Conservation (phyloP, 208 protist species). For the Wallacemonas rigidus region DNA sequence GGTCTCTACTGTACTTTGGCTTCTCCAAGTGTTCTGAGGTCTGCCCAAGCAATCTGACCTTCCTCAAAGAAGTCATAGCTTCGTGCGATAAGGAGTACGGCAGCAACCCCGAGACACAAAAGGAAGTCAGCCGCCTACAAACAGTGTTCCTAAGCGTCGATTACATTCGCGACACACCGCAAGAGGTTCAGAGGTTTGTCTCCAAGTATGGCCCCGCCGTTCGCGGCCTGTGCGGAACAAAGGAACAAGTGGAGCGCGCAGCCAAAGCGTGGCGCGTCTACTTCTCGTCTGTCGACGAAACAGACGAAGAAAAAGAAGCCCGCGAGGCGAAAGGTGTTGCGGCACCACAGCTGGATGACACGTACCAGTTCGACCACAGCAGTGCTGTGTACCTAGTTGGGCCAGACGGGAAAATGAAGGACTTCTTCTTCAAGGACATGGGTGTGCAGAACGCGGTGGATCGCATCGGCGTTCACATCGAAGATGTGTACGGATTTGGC, state of each 20-base stretch:
- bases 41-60: slow-evolving; percentile 73
- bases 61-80: slow-evolving; percentile 68
- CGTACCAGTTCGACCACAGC: slow-evolving; percentile 89
- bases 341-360: slow-evolving; percentile 62
- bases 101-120: slow-evolving; percentile 28
- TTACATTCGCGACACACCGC: slow-evolving; percentile 72
- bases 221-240: slow-evolving; percentile 59
- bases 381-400: slow-evolving; percentile 85
- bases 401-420: slow-evolving; percentile 86
- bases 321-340: slow-evolving; percentile 64
- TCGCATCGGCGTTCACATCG: slow-evolving; percentile 67
- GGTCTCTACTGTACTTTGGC: slow-evolving; percentile 88
- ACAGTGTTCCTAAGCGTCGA: slow-evolving; percentile 81
- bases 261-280: slow-evolving; percentile 76
- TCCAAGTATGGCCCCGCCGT: slow-evolving; percentile 59
- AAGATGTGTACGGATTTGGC: slow-evolving; percentile 78
- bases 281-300: slow-evolving; percentile 84
- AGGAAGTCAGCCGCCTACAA: slow-evolving; percentile 57
- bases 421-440: slow-evolving; percentile 90
- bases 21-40: slow-evolving; percentile 89
- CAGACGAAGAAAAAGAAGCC: slow-evolving; percentile 62
- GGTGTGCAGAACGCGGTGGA: slow-evolving; percentile 59
- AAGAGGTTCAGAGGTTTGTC: slow-evolving; percentile 68
- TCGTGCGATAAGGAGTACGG: slow-evolving; percentile 41
- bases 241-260: slow-evolving; percentile 55